Percentiles rank a stretch among this genome's conserved stretches.
phyloP scores from a whole-genome alignment of 2,329 filamentous ascomycete species.

The Phaeosphaeria sp. region DNA sequence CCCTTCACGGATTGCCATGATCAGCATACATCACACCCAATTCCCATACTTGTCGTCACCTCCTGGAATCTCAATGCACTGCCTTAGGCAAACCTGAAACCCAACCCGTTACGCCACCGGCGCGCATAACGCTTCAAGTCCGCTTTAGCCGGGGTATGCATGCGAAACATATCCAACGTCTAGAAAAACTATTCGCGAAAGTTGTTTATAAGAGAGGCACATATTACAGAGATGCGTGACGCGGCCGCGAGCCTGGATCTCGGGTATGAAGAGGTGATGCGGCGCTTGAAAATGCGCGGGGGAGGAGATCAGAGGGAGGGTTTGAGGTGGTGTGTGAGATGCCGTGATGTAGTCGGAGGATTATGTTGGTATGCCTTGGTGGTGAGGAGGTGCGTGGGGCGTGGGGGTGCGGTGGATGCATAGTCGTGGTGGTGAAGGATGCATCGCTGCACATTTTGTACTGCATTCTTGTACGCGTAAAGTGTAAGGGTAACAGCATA shows the following conservation, averaged over 20 bases:
- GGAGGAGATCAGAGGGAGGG: not conserved
- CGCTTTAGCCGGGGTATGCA: constrained; percentile 11
- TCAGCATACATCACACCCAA: not conserved
- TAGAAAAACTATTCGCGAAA: not conserved
- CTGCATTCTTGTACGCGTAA: not conserved
- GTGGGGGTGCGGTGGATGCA: not conserved
- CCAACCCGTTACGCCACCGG: constrained; percentile 11
- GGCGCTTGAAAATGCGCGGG: not conserved
- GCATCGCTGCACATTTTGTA: not conserved
- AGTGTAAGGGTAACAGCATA: not conserved
- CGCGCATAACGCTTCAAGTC: constrained; percentile 21
- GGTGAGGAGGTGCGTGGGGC: not conserved
- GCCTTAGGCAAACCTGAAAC: constrained; percentile 32
- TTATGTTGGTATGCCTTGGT: not conserved
- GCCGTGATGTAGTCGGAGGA: not conserved
- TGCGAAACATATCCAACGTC: not conserved
- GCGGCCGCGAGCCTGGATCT: not conserved
- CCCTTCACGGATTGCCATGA: not conserved
- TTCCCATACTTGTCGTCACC: not conserved
- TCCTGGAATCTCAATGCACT: constrained; percentile 4
- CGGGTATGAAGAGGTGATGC: not conserved
- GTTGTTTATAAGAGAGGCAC: constrained; percentile 7
- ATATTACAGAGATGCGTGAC: not conserved
- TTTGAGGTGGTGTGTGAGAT: not conserved
- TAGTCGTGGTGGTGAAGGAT: not conserved